Conservation (phyloP, 768 basidiomycete genomes). For the Auriscalpium vulgare region DNA sequence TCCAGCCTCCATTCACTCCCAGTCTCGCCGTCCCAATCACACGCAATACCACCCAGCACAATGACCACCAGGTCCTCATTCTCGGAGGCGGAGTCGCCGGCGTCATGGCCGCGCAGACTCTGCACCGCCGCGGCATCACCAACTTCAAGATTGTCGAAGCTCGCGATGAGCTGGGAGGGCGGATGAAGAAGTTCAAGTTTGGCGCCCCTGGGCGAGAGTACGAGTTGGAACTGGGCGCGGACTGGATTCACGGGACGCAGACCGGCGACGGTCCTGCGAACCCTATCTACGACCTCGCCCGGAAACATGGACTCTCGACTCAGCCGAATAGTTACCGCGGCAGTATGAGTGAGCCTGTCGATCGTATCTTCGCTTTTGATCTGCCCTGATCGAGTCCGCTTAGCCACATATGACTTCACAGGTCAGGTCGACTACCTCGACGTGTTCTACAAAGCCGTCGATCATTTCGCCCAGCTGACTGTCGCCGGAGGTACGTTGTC, state of each 20-base stretch:
- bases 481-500: constrained; percentile 34
- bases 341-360: constrained; percentile 30
- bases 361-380: neutral
- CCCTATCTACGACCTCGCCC: constrained; percentile 50
- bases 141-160: constrained; percentile 58
- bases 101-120: constrained; percentile 53
- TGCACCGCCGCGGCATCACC: constrained; percentile 44
- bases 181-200: constrained; percentile 42
- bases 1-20: constrained; percentile 1
- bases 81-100: constrained; percentile 63
- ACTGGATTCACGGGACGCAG: constrained; percentile 53
- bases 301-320: constrained; percentile 44
- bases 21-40: neutral
- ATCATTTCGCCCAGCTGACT: constrained; percentile 34
- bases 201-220: constrained; percentile 29
- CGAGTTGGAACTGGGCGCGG: constrained; percentile 47
- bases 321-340: constrained; percentile 36
- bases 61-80: constrained; percentile 39
- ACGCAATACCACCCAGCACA: constrained; percentile 10
- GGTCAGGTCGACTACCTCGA: constrained; percentile 42
- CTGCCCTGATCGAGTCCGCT: neutral
- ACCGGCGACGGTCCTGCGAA: constrained; percentile 42
- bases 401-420: constrained; percentile 48
- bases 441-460: constrained; percentile 32
- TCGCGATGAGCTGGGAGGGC: constrained; percentile 49